Conservation (phyloP, 371 early-diverging fungal species). For the Capniomyces stellatus region DNA sequence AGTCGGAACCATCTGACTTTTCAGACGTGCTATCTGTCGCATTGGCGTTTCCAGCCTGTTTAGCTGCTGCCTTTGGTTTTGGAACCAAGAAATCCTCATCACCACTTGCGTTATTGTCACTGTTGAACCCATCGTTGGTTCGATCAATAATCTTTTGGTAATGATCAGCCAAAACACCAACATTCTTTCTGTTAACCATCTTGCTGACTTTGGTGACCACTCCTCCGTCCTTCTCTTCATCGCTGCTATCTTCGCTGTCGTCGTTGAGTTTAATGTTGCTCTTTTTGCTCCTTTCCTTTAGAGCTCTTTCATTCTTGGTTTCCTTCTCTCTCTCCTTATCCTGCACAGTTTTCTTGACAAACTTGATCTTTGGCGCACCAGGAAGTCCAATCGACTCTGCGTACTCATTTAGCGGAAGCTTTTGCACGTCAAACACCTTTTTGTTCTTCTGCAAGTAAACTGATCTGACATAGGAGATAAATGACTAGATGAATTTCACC, state of each 20-base stretch:
- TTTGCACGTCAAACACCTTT: conserved; percentile 61
- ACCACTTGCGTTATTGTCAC: conserved; percentile 35
- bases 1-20: background rate
- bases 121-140: conserved; percentile 12
- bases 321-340: conserved; percentile 22
- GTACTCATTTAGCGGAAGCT: conserved; percentile 67
- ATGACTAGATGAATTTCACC: too few species aligned
- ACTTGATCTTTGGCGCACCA: conserved; percentile 86
- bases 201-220: conserved; percentile 67
- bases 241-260: conserved; percentile 19
- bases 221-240: conserved; percentile 18
- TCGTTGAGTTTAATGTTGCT: conserved; percentile 14
- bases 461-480: conserved; percentile 84
- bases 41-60: too few species aligned
- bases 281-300: conserved; percentile 3
- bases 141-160: conserved; percentile 62
- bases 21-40: background rate
- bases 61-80: conserved; percentile 33
- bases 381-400: conserved; percentile 82
- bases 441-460: conserved; percentile 79
- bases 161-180: conserved; percentile 74
- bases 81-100: conserved; percentile 64
- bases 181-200: conserved; percentile 84
- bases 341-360: conserved; percentile 39
- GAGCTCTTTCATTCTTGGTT: conserved; percentile 30